phyloP scores from a whole-genome alignment of 805 yeast species.

The Lipomyces starkeyi region DNA sequence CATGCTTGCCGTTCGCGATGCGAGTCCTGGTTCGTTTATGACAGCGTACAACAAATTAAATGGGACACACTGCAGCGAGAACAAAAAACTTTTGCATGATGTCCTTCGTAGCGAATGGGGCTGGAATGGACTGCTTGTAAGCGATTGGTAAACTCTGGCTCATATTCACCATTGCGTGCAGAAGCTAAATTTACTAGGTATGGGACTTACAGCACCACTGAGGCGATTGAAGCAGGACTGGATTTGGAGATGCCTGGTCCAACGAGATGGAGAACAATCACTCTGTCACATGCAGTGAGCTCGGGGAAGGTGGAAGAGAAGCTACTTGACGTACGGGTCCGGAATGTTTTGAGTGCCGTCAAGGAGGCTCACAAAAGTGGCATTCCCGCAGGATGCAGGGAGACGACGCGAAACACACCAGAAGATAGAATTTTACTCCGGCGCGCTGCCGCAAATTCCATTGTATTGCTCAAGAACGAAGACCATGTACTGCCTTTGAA shows the following conservation, averaged over 20 bases:
- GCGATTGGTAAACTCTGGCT: conserved; percentile 72
- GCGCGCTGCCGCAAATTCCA: conserved; percentile 56
- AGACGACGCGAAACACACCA: conserved; percentile 44
- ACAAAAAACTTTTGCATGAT: conserved; percentile 52
- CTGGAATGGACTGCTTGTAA: conserved; percentile 61
- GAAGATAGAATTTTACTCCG: conserved; percentile 54
- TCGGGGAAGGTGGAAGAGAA: no score
- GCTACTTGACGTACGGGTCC: conserved; percentile 55
- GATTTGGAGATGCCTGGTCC: conserved; percentile 75
- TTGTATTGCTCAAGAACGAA: conserved; percentile 64
- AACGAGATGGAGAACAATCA: conserved; percentile 43
- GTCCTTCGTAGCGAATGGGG: conserved; percentile 62
- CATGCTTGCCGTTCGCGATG: conserved; percentile 60
- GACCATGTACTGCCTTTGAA: conserved; percentile 55
- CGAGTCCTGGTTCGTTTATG: conserved; percentile 64
- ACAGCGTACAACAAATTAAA: conserved; percentile 68
- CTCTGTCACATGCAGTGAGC: no score
- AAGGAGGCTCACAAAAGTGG: conserved; percentile 52
- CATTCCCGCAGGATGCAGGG: conserved; percentile 50
- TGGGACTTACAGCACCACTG: conserved; percentile 58
- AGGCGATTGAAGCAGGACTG: conserved; percentile 59
- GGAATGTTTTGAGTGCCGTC: conserved; percentile 55
- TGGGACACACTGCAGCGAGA: conserved; percentile 62
- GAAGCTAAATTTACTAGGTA: no score
- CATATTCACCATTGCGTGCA: no score